Base-by-base conservation (phyloP, 768 basidiomycete genomes). In the Chalciporus chontae region DNA sequence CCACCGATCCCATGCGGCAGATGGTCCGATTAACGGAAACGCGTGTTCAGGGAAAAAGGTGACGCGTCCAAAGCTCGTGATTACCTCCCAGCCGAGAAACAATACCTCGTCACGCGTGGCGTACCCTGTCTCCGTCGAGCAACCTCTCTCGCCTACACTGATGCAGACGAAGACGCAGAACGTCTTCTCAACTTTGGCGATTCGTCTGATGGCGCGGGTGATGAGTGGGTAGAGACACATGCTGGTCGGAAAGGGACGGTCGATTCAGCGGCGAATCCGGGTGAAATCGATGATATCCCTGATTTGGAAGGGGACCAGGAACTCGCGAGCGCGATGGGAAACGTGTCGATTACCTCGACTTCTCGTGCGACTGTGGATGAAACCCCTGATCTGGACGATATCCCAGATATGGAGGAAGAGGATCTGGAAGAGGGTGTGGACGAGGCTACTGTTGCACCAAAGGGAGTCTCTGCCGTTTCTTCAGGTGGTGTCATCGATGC, bases 161-260 rank as follows among this genome's bases (percentile, higher is more conserved):
- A 95, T 58, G 90, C 86, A 10, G 94, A 97, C 66, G 95, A 96
- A 69, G 96, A 98, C 61, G 91, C 89, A 0, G 95, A 99, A 68
- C 89, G 92, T 37, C 73, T 98, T 19, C 78, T 99, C 40, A 83
- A 81, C 31, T 93, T 98, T 58, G 89, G 79, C 0, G 85, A 85
- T 60, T 72, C 79, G 13, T 77, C 77, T 4, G 72, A 72, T 11
- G 72, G 73, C 5, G 71, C 76, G 8, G 85, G 76, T 14, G 94
- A 96, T 52, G 95, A 98, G 58, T 99, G 96, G 96, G 96, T 99
- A 17, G 93, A 97, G 68, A 99, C 96, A 10, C 96, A 99, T 65
- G 87, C 94, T 0, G 88, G 89, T 4, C 81, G 90, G 56, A 79
- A 79, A 58, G 19, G 74, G 14, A 70, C 74, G 18, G 51, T 70